Conservation (phyloP, 495 filamentous ascomycete species). For the Penicillium maclennaniae region DNA sequence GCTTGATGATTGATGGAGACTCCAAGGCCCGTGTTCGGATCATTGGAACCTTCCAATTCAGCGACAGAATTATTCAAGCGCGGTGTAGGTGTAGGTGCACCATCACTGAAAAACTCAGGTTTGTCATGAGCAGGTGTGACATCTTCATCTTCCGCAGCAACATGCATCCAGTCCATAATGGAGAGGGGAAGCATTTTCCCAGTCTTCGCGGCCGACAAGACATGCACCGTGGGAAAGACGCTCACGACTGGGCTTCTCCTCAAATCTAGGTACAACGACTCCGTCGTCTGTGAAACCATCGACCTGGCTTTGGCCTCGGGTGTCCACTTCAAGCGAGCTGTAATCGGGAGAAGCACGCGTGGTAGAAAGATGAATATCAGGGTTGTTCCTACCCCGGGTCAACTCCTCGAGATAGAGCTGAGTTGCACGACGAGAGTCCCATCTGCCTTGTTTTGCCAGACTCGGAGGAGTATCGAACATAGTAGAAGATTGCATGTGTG, state of each 20-base stretch:
- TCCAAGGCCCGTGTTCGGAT: slow-evolving; percentile 28
- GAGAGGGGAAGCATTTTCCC: slow-evolving; percentile 54
- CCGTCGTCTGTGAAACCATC: slow-evolving; percentile 38
- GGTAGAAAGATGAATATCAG: neutral
- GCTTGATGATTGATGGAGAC: slow-evolving; percentile 34
- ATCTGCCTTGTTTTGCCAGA: slow-evolving; percentile 47
- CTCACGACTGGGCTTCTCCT: slow-evolving; percentile 19
- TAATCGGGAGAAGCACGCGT: slow-evolving; percentile 19
- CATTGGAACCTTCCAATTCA: slow-evolving; percentile 8
- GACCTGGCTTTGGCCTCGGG: slow-evolving; percentile 14
- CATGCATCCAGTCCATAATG: slow-evolving; percentile 52
- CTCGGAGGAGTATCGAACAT: slow-evolving; percentile 35
- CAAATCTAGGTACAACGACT: slow-evolving; percentile 29
- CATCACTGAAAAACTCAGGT: slow-evolving; percentile 4
- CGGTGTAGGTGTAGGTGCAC: slow-evolving; percentile 28
- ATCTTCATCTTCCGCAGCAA: slow-evolving; percentile 40
- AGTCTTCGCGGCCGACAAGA: slow-evolving; percentile 47
- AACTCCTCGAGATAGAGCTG: slow-evolving; percentile 53
- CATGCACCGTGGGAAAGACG: slow-evolving; percentile 36
- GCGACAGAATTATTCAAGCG: slow-evolving; percentile 10
- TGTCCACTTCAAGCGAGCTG: slow-evolving; percentile 1
- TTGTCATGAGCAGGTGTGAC: slow-evolving; percentile 19
- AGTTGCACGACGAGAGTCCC: slow-evolving; percentile 51
- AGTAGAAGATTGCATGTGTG: slow-evolving; percentile 1
- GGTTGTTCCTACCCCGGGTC: slow-evolving; percentile 33